These are phyloP conservation scores for Boletus insuetus DNA, from an alignment of 768 basidiomycete genomes.

Conservation along the genomic window DNA sequence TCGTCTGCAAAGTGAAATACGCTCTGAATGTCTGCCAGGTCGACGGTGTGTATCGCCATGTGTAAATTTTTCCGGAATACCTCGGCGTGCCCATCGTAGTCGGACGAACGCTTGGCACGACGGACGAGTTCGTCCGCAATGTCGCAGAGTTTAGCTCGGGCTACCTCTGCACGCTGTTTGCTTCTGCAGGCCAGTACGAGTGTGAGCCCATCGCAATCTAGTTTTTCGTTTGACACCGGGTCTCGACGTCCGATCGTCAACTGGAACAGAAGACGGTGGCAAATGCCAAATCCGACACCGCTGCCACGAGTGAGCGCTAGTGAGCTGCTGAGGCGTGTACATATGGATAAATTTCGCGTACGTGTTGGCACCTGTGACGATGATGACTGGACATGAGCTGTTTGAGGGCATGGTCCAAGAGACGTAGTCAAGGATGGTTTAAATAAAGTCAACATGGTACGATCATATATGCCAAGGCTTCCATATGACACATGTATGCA, in stretches of 20 bases:
- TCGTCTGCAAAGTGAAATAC: conserved; percentile 61
- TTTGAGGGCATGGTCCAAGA: conserved; percentile 26
- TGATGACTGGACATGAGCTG: conserved; percentile 43
- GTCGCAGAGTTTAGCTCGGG: conserved; percentile 50
- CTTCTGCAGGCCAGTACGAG: conserved; percentile 82
- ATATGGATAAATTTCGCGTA: conserved; percentile 27
- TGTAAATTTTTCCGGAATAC: conserved; percentile 56
- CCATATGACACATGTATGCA: neutral
- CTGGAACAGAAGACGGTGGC: conserved; percentile 72
- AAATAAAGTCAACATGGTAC: too few relatives aligned
- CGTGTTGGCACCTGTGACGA: conserved; percentile 75
- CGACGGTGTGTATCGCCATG: conserved; percentile 61
- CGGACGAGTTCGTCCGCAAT: conserved; percentile 56
- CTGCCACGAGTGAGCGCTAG: conserved; percentile 43
- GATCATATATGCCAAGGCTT: too few relatives aligned
- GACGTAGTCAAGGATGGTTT: too few relatives aligned
- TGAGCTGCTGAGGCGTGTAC: conserved; percentile 1
- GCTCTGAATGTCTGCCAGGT: conserved; percentile 59
- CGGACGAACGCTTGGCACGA: conserved; percentile 30
- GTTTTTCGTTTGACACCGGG: conserved; percentile 11
- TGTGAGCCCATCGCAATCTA: conserved; percentile 54
- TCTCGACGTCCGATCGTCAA: conserved; percentile 50
- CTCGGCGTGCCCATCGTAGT: conserved; percentile 52
- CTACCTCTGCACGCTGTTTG: conserved; percentile 57
- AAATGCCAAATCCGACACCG: conserved; percentile 82